Percentiles rank a stretch among this genome's conserved stretches.
These are phyloP conservation scores for Acanthamoeba castellanii DNA, from an alignment of 208 protist species.

Conservation along the genomic window DNA sequence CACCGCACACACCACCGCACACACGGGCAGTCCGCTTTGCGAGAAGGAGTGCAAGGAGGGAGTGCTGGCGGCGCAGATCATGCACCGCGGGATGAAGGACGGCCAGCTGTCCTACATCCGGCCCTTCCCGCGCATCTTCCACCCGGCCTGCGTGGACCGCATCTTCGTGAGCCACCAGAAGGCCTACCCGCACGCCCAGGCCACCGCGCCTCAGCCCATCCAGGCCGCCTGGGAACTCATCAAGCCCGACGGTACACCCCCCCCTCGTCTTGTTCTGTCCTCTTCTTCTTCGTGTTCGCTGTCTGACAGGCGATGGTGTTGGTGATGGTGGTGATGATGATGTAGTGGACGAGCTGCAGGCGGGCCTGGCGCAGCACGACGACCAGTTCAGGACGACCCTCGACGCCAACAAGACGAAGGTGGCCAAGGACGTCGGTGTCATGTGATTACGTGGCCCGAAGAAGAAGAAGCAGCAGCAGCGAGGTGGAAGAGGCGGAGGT, in stretches of 20 bases:
- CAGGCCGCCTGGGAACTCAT: slow-evolving; percentile 46
- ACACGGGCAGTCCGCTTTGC: neutral
- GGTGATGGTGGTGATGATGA: neutral
- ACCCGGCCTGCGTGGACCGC: slow-evolving; percentile 36
- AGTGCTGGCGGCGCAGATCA: slow-evolving; percentile 60
- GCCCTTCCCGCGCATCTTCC: slow-evolving; percentile 63
- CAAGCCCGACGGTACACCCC: slow-evolving; percentile 12
- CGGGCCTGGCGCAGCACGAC: slow-evolving; percentile 59
- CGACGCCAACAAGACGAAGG: slow-evolving; percentile 55
- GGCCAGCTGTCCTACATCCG: slow-evolving; percentile 58
- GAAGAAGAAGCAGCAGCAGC: neutral
- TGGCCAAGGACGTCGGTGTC: slow-evolving; percentile 65
- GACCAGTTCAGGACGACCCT: slow-evolving; percentile 66
- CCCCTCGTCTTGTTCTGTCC: neutral
- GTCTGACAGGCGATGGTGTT: neutral
- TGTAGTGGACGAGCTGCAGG: slow-evolving; percentile 54
- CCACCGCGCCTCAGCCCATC: neutral
- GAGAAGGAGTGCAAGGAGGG: slow-evolving; percentile 54
- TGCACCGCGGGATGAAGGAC: slow-evolving; percentile 65
- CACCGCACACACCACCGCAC: neutral
- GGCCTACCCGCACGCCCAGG: slow-evolving; percentile 24
- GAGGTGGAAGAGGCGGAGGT: neutral
- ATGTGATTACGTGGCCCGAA: neutral
- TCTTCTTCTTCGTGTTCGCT: neutral
- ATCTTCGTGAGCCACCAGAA: slow-evolving; percentile 44